Conservation (phyloP, 2,329 filamentous ascomycete genomes). For the Chalaropsis thielavioides region DNA sequence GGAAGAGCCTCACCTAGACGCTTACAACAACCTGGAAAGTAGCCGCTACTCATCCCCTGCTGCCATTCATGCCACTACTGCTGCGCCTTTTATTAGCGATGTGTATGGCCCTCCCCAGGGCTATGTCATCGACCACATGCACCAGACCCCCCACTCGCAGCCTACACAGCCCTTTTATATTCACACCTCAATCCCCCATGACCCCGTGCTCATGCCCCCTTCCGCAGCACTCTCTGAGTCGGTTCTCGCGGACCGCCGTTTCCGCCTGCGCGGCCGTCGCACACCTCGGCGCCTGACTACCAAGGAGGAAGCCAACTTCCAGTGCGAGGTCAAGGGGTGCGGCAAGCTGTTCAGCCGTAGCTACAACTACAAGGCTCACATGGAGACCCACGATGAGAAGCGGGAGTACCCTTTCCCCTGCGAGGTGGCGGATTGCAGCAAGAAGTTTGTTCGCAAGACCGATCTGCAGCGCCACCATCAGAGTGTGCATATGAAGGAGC, state of each 20-base stretch:
- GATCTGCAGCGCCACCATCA: slow-evolving; percentile 53
- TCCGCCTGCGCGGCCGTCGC: slow-evolving; percentile 23
- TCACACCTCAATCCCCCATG: background rate
- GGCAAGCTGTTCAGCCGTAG: slow-evolving; percentile 66
- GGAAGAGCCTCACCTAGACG: slow-evolving; percentile 24
- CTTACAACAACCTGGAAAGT: slow-evolving; percentile 3
- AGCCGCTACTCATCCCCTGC: slow-evolving; percentile 29
- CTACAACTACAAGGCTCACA: slow-evolving; percentile 77
- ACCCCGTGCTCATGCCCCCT: slow-evolving; percentile 18
- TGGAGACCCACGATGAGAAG: slow-evolving; percentile 67
- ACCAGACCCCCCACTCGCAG: slow-evolving; percentile 2
- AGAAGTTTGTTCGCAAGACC: slow-evolving; percentile 69
- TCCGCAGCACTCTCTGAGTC: slow-evolving; percentile 1
- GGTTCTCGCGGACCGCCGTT: slow-evolving; percentile 5
- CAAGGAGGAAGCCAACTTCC: slow-evolving; percentile 54
- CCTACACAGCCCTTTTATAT: background rate
- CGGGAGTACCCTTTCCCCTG: slow-evolving; percentile 60
- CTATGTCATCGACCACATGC: slow-evolving; percentile 20
- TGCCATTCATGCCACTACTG: slow-evolving; percentile 23
- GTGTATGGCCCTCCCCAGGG: slow-evolving; percentile 12
- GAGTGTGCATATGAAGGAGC: slow-evolving; percentile 59
- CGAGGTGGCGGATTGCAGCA: slow-evolving; percentile 47
- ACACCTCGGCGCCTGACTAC: slow-evolving; percentile 42
- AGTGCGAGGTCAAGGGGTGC: slow-evolving; percentile 55
- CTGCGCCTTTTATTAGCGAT: slow-evolving; percentile 14